Evolutionary conservation across 2,329 filamentous ascomycete genomes (phyloP).

Genomic region (Dothistroma septosporum): DNA sequence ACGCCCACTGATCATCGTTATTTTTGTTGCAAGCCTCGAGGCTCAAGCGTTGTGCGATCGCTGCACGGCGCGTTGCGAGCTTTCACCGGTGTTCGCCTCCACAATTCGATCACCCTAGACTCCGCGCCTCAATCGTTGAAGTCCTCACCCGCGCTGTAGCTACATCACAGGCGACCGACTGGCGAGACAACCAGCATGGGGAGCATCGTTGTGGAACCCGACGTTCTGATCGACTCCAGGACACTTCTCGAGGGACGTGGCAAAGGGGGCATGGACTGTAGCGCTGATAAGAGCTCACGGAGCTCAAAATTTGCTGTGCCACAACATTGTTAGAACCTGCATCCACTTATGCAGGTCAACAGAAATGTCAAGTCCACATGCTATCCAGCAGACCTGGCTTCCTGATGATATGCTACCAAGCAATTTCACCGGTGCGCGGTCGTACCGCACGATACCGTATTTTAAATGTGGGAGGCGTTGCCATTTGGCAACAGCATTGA

Average conservation of each 20-base stretch:
- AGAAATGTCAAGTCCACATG: neutral
- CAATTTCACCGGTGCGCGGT: neutral
- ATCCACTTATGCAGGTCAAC: neutral
- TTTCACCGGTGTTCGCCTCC: too few relatives aligned
- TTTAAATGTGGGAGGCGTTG: neutral
- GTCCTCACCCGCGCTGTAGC: too few relatives aligned
- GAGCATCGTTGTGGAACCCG: too few relatives aligned
- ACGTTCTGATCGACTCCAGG: neutral
- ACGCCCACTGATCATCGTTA: too few relatives aligned
- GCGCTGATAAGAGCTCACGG: neutral
- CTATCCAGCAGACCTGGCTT: neutral
- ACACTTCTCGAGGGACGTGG: neutral
- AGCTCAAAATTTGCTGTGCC: neutral
- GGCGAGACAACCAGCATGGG: too few relatives aligned
- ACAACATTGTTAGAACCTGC: neutral
- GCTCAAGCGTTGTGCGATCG: too few relatives aligned
- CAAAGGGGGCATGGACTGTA: neutral
- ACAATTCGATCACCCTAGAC: too few relatives aligned
- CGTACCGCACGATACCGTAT: neutral
- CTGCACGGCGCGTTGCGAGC: too few relatives aligned
- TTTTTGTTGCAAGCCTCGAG: too few relatives aligned
- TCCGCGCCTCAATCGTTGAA: too few relatives aligned
- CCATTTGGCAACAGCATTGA: neutral
- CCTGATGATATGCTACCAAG: neutral
- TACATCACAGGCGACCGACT: too few relatives aligned